Base-by-base conservation (phyloP, 1,284 basidiomycete genomes). In the Malassezia pachydermatis region DNA sequence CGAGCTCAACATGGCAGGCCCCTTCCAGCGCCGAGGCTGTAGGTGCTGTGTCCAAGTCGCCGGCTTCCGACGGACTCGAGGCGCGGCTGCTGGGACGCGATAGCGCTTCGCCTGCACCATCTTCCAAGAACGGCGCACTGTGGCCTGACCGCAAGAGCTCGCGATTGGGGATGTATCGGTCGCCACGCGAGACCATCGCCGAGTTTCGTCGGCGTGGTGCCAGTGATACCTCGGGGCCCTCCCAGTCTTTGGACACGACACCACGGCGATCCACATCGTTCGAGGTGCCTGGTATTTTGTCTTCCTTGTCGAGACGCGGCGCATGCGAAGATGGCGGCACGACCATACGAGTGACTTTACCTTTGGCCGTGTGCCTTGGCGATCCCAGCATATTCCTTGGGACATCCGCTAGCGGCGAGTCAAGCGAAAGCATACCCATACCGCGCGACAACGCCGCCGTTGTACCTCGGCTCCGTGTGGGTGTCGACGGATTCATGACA, bases 1-100 rank as follows among this genome's bases (percentile, higher is more conserved):
- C 60, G 38, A 68, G 63, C 45, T 75, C 74, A 25, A 74, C 63
- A 2, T 62, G 57, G 40, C 61, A 53, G 19, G 63, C 65, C 27
- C 65, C 62, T 19, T 65, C 67, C 29, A 69, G 58, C 8, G 58
- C 60, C 28, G 41, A 16, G 29, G 20, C 41, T n/a, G 28, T 55
- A 29, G 60, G 55, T 23, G 63, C 59, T 43, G 55, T 59, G 39
- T 60, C 58, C 3, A 48, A 57, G 34, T 36, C 34, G 9, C n/a
- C n/a, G 19, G 39, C 22, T 11, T 28, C 44, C 13, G 32, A 45
- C 19, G 33, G 32, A 36, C 37, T 36, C 30, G 44, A 33, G 22
- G 39, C 36, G 23, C 35, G 29, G 29, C 14, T 14, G 2, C 25
- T 27, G 30, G 11, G 32, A 25, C 25, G 36, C 33, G 29, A 37